A percentile compares a stretch with the other conserved stretches of the same genome.
These are phyloP conservation scores for Helichrysum umbraculigerum DNA, from an alignment of 129 eudicot species.

Conservation along the genomic window DNA sequence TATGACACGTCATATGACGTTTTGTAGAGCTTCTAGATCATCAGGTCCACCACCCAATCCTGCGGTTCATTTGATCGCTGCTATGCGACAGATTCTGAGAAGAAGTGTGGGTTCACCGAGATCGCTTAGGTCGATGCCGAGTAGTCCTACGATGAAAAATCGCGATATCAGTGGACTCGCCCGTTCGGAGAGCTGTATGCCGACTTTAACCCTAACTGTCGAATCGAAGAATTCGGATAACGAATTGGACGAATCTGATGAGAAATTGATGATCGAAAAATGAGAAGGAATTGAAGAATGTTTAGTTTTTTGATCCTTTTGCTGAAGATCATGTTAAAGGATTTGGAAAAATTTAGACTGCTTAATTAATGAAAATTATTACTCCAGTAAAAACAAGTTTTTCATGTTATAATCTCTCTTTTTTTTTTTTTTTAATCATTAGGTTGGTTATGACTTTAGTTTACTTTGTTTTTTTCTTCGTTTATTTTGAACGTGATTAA, in stretches of 20 bases:
- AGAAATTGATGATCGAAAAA: neutral
- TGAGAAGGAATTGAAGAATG: neutral
- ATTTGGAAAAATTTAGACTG: neutral
- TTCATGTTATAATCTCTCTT: neutral
- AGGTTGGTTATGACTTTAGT: neutral
- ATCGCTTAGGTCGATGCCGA: constrained; percentile 56
- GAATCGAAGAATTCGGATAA: constrained; percentile 21
- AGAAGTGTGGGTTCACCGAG: constrained; percentile 67
- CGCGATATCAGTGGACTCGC: constrained; percentile 15
- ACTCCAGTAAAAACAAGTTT: neutral
- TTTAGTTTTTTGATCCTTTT: neutral
- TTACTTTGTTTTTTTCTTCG: neutral
- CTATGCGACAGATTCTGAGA: constrained; percentile 63
- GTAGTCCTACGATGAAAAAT: constrained; percentile 47
- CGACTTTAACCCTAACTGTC: constrained; percentile 51
- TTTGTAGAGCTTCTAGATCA: constrained; percentile 50
- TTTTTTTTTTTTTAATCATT: too few species aligned
- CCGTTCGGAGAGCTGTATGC: constrained; percentile 68
- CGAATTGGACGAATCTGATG: constrained; percentile 32
- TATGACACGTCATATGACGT: constrained; percentile 56
- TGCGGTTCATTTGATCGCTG: constrained; percentile 64
- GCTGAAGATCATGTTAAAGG: neutral
- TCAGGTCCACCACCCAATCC: constrained; percentile 76
- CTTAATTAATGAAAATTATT: neutral
- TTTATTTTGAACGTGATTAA: too few species aligned